phyloP scores from a whole-genome alignment of 345 rosid genomes.

The Syzygium aromaticum region DNA sequence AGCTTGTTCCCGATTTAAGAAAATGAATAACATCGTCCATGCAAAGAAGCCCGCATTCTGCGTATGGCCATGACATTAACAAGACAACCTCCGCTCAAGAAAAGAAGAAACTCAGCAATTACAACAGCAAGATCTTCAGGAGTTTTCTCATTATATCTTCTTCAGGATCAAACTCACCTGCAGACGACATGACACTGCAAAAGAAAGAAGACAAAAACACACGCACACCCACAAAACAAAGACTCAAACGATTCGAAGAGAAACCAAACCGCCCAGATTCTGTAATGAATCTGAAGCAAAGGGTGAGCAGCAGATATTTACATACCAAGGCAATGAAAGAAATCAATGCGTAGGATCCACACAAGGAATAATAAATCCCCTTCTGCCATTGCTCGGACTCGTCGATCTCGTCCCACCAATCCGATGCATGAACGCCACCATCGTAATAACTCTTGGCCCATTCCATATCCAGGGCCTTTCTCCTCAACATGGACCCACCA shows the following conservation, averaged over 20 bases:
- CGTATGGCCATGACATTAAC: not conserved
- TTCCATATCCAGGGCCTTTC: not conserved
- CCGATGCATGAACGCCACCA: not conserved
- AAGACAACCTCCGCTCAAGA: not conserved
- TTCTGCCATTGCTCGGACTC: conserved; percentile 9
- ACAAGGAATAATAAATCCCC: conserved; percentile 7
- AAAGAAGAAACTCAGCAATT: not conserved
- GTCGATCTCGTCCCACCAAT: conserved; percentile 12
- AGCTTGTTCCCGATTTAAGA: not conserved
- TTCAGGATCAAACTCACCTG: not conserved
- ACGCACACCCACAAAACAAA: not conserved
- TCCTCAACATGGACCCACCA: not conserved
- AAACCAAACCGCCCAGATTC: not conserved
- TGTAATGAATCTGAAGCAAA: not conserved
- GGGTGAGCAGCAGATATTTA: not conserved
- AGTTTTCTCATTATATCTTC: not conserved
- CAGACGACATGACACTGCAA: not conserved
- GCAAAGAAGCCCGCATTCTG: not conserved
- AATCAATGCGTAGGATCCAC: conserved; percentile 8
- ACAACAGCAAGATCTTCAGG: not conserved
- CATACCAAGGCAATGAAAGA: conserved; percentile 8
- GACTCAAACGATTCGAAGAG: not conserved
- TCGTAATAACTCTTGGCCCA: not conserved
- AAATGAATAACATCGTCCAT: not conserved
- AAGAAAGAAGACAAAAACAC: not conserved